Conservation (phyloP, 192 early-diverging fungal species). For the Dissophora globulifera region DNA sequence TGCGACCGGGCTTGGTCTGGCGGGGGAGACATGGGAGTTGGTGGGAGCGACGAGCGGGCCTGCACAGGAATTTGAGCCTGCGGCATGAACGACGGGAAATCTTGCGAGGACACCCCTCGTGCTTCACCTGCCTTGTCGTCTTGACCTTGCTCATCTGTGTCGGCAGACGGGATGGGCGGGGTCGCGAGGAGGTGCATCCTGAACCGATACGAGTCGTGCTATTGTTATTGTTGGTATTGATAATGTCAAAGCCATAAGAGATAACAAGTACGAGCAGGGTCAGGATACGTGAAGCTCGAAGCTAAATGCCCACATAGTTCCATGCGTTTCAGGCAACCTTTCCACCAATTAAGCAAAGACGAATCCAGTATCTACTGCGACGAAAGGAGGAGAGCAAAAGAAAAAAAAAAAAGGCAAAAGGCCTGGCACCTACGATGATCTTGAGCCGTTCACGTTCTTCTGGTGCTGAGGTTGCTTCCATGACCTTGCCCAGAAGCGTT, state of each 20-base stretch:
- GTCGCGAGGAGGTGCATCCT: slow-evolving; percentile 34
- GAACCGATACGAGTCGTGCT: slow-evolving; percentile 39
- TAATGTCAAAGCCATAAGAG: neutral
- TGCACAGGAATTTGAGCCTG: neutral
- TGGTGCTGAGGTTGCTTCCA: slow-evolving; percentile 2
- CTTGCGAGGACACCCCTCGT: neutral
- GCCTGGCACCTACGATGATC: slow-evolving; percentile 30
- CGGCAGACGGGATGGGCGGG: neutral
- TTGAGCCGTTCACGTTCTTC: slow-evolving; percentile 28
- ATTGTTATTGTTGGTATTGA: neutral
- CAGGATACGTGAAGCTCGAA: slow-evolving; percentile 4
- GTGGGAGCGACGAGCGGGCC: neutral
- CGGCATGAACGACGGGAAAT: neutral
- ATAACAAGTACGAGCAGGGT: neutral
- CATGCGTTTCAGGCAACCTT: neutral
- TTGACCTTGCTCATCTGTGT: neutral
- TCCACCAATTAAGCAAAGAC: neutral
- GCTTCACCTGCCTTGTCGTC: neutral
- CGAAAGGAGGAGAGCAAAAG: neutral
- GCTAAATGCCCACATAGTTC: neutral
- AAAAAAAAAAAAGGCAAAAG: neutral
- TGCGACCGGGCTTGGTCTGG: neutral
- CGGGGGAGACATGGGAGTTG: neutral
- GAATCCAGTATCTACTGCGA: too few relatives aligned
- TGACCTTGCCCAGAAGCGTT: slow-evolving; percentile 17